phyloP scores from a whole-genome alignment of 2,329 filamentous ascomycete genomes.

The Calycina marina region DNA sequence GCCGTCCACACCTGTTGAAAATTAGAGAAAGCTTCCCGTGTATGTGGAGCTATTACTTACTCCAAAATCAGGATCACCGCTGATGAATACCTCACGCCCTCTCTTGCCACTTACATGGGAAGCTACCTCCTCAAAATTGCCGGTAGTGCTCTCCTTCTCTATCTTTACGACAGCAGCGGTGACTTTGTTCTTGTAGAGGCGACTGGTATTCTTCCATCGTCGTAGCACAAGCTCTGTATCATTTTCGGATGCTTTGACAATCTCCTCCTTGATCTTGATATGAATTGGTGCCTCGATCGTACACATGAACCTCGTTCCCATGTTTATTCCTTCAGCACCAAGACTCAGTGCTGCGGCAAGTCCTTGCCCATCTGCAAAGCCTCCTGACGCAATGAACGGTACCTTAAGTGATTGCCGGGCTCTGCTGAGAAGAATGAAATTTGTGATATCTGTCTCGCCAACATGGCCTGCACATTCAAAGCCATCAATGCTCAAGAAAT shows the following conservation, averaged over 20 bases:
- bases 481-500: constrained; percentile 92
- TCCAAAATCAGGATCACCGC: constrained; percentile 80
- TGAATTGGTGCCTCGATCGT: constrained; percentile 90
- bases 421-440: constrained; percentile 74
- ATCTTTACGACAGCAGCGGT: constrained; percentile 66
- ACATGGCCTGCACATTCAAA: constrained; percentile 93
- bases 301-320: constrained; percentile 97
- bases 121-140: constrained; percentile 80
- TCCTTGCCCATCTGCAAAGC: constrained; percentile 88
- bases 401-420: constrained; percentile 72
- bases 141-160: constrained; percentile 67
- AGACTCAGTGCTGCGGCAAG: constrained; percentile 81
- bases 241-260: constrained; percentile 76
- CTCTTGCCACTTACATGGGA: constrained; percentile 81
- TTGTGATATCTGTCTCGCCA: constrained; percentile 75
- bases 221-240: constrained; percentile 81
- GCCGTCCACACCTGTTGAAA: constrained; percentile 99
- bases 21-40: constrained; percentile 9
- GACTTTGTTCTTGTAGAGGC: constrained; percentile 85
- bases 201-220: constrained; percentile 83
- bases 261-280: constrained; percentile 82
- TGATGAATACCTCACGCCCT: constrained; percentile 80
- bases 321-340: constrained; percentile 90
- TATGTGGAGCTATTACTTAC: constrained; percentile 36
- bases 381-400: constrained; percentile 91